A percentile compares a stretch with the other conserved stretches of the same genome.
These are phyloP conservation scores for Cercophora sp. DNA, from an alignment of 495 filamentous ascomycete species.

Conservation along the genomic window DNA sequence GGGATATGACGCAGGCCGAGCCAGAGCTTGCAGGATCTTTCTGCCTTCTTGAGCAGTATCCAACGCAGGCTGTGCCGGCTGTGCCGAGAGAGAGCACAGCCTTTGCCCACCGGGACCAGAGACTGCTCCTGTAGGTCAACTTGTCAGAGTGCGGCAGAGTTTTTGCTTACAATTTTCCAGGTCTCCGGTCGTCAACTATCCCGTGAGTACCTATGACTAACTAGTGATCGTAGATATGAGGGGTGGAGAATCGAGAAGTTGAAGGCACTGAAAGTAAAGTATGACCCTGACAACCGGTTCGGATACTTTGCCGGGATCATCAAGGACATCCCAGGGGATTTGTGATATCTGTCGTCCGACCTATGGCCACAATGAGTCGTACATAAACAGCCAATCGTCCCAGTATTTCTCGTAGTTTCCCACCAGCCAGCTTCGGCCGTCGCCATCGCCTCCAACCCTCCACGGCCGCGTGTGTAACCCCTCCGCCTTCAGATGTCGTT, in stretches of 20 bases:
- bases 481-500: slow-evolving; percentile 36
- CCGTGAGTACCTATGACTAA: too few relatives aligned
- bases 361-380: slow-evolving; percentile 42
- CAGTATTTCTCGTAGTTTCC: slow-evolving; percentile 39
- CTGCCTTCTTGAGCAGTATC: slow-evolving; percentile 53
- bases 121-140: slow-evolving; percentile 38
- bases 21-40: slow-evolving; percentile 31
- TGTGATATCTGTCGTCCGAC: too few relatives aligned
- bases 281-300: too few relatives aligned
- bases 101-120: slow-evolving; percentile 38
- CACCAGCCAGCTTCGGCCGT: slow-evolving; percentile 40
- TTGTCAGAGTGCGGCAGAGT: too few relatives aligned
- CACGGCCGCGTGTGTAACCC: slow-evolving; percentile 40
- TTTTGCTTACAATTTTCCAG: too few relatives aligned
- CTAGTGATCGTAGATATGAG: too few relatives aligned
- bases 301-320: too few relatives aligned
- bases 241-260: too few relatives aligned
- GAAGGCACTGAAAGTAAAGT: too few relatives aligned
- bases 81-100: slow-evolving; percentile 30
- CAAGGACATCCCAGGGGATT: too few relatives aligned
- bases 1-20: slow-evolving; percentile 14
- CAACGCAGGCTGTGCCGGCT: slow-evolving; percentile 35
- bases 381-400: slow-evolving; percentile 48
- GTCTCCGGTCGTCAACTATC: too few relatives aligned
- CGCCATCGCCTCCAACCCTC: slow-evolving; percentile 37